These are phyloP conservation scores for Chytriomyces sp. DNA, from an alignment of 192 early-diverging fungal genomes.

Conservation along the genomic window DNA sequence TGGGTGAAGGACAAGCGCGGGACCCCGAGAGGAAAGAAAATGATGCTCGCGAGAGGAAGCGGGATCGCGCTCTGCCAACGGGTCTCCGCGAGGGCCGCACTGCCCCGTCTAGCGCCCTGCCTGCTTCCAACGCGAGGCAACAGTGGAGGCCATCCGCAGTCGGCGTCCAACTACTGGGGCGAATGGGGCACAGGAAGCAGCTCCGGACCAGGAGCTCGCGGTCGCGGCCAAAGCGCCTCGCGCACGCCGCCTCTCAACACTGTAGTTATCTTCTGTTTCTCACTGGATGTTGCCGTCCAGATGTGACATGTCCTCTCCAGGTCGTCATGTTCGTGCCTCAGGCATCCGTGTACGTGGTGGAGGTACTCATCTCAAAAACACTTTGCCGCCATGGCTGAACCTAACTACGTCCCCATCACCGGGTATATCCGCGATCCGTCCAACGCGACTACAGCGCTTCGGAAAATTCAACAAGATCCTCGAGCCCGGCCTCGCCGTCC, in stretches of 20 bases:
- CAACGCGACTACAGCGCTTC: conserved; percentile 68
- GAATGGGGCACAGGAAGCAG: too few relatives aligned
- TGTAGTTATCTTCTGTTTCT: background rate
- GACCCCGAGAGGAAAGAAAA: too few relatives aligned
- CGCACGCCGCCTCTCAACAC: conserved; percentile 16
- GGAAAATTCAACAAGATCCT: conserved; percentile 73
- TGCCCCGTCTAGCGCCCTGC: too few relatives aligned
- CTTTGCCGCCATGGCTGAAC: background rate
- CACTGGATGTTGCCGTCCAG: background rate
- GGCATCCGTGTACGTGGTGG: conserved; percentile 96
- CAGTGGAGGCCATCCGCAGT: too few relatives aligned
- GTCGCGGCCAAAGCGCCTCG: too few relatives aligned
- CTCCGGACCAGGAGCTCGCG: too few relatives aligned
- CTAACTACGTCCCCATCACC: background rate
- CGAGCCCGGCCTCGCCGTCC: conserved; percentile 87
- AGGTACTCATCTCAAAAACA: background rate
- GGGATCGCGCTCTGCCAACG: too few relatives aligned
- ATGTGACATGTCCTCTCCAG: background rate
- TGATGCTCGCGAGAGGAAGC: too few relatives aligned
- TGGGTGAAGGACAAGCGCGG: too few relatives aligned
- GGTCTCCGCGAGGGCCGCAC: too few relatives aligned
- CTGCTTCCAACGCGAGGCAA: too few relatives aligned
- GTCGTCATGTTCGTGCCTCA: conserved; percentile 96
- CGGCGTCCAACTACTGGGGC: too few relatives aligned
- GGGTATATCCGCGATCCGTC: background rate